Evolutionary conservation across 2,329 filamentous ascomycete species (phyloP).

Genomic region (Fusarium floridanum): DNA sequence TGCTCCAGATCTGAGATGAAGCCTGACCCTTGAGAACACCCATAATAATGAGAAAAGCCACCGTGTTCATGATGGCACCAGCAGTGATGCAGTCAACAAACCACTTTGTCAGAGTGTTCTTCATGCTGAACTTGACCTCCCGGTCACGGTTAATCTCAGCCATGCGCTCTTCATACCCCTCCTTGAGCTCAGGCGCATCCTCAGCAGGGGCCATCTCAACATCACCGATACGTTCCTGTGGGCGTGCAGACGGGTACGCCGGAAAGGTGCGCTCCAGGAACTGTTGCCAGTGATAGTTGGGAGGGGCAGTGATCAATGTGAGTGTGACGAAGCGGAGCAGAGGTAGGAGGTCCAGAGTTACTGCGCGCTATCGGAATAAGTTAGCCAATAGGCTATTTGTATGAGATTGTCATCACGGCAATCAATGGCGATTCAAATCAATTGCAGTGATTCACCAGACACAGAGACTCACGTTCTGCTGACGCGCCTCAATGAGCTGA

Average conservation of each 20-base stretch:
- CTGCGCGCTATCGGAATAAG: conserved; percentile 45
- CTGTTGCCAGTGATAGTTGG: conserved; percentile 71
- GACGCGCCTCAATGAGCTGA: conserved; percentile 65
- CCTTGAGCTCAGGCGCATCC: conserved; percentile 40
- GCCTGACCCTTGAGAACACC: conserved; percentile 59
- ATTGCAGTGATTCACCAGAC: background rate
- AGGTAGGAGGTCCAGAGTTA: conserved; percentile 61
- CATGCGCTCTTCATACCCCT: conserved; percentile 38
- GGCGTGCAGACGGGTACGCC: conserved; percentile 51
- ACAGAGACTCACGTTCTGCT: conserved; percentile 53
- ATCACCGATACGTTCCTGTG: conserved; percentile 35
- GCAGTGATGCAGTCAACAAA: conserved; percentile 64
- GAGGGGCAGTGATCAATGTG: conserved; percentile 65
- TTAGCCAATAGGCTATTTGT: background rate
- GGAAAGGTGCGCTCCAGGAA: conserved; percentile 67
- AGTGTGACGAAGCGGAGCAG: conserved; percentile 68
- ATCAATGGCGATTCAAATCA: background rate
- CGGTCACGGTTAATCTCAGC: conserved; percentile 30
- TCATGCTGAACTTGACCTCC: conserved; percentile 53
- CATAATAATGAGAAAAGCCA: conserved; percentile 62
- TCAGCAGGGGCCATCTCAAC: conserved; percentile 48
- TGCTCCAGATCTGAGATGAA: conserved; percentile 52
- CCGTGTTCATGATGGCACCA: conserved; percentile 61
- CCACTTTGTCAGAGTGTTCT: conserved; percentile 62
- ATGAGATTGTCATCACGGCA: background rate